Base-by-base conservation (phyloP, 2,329 filamentous ascomycete genomes). In the Neurospora crassa region DNA sequence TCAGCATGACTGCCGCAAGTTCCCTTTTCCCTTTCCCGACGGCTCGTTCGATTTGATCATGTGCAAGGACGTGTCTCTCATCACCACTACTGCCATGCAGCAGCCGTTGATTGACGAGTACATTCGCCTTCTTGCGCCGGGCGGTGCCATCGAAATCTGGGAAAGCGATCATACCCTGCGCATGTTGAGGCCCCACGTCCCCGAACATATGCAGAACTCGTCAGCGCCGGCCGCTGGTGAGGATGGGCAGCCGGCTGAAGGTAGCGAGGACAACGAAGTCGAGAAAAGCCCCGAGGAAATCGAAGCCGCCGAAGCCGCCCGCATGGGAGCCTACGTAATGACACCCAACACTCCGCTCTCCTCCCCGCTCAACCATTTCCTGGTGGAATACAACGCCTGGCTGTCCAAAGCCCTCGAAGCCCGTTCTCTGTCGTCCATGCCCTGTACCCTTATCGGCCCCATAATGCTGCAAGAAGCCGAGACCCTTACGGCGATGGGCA, bases 1-100 rank as follows among this genome's bases (percentile, higher is more conserved):
- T 70, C 92, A 94, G 78, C 93, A 97, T 79, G 94, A 97, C 80
- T 82, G 97, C 74, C 90, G 93, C 72, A 87, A 88, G 72, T 79
- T 86, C 2, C 92, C 93, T 0, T 88, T 94, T 77, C 95, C 95
- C 0, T 93, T 97, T 74, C 85, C 89, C 1, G 88, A 93, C 72
- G 90, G 87, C 43, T 90, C 94, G 76, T 97, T 96, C 79, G 93
- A 97, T 79, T 86, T 97, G 53, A 87, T 98, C 76, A 93, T 97
- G 84, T 86, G 93, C 78, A 97, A 97, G 80, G 94, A 97, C 78
- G 83, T 93, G 77, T 90, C 89, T 70, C 84, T 96, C 74, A 87
- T 83, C 29, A 82, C 88, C n/a, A 84, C 91, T 8, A 87, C 87
- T 37, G 82, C 87, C 67, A 83, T 88, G 71, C 87, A 89, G 42